phyloP scores from a whole-genome alignment of 305 asterid genomes.

The Striga hermonthica region DNA sequence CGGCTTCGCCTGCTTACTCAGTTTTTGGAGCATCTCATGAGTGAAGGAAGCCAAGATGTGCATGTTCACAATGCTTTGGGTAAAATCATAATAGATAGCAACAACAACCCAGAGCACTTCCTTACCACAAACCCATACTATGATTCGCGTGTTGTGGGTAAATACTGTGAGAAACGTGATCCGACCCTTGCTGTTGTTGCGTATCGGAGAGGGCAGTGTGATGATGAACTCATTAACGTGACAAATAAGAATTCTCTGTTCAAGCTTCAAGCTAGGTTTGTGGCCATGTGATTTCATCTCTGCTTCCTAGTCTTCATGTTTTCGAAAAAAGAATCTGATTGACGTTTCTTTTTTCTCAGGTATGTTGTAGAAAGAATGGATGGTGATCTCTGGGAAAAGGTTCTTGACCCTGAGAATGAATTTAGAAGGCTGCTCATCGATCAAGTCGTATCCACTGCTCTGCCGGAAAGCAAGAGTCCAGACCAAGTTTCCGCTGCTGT shows the following conservation, averaged over 20 bases:
- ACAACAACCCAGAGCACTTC: conserved; percentile 94
- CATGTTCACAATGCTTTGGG: conserved; percentile 97
- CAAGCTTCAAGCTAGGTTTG: conserved; percentile 91
- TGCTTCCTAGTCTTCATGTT: conserved; percentile 22
- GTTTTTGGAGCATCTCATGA: conserved; percentile 95
- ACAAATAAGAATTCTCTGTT: conserved; percentile 89
- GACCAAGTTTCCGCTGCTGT: conserved; percentile 99
- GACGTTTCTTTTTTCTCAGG: conserved; percentile 39
- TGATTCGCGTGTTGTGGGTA: conserved; percentile 92
- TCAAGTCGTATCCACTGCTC: conserved; percentile 99
- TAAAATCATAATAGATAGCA: conserved; percentile 88
- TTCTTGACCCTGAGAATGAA: conserved; percentile 95
- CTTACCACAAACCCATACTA: conserved; percentile 93
- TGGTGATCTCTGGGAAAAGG: conserved; percentile 87
- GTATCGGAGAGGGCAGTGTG: conserved; percentile 92
- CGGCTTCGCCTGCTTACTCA: conserved; percentile 92
- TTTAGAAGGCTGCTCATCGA: conserved; percentile 95
- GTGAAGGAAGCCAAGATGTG: conserved; percentile 98
- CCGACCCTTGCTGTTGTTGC: conserved; percentile 99
- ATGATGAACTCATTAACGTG: conserved; percentile 85
- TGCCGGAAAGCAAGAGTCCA: conserved; percentile 99
- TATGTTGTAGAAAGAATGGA: conserved; percentile 98
- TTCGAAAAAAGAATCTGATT: conserved; percentile 25
- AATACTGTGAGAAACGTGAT: conserved; percentile 94
- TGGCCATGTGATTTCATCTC: conserved; percentile 25